Conservation (phyloP, 305 asterid genomes). For the Solanum chacoense region DNA sequence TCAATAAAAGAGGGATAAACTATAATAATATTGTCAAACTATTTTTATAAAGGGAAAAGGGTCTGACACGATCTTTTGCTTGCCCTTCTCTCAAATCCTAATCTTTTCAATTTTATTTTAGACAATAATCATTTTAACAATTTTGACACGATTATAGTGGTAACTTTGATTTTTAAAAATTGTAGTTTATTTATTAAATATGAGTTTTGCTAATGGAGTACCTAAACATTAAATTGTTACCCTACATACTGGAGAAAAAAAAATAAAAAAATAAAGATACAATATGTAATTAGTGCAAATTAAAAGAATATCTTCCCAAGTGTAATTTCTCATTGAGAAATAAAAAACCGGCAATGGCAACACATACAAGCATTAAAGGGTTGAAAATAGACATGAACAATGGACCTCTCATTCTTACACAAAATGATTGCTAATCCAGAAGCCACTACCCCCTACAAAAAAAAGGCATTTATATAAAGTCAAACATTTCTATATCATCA, state of each 20-base stretch:
- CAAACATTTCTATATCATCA: neutral
- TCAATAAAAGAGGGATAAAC: too few relatives aligned
- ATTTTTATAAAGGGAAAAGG: too few relatives aligned
- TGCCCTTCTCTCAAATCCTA: too few relatives aligned
- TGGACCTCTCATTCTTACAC: conserved; percentile 64
- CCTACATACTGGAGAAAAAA: too few relatives aligned
- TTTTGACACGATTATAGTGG: too few relatives aligned
- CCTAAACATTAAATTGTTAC: neutral
- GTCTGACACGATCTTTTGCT: too few relatives aligned
- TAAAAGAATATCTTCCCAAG: conserved; percentile 30
- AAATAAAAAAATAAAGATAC: neutral
- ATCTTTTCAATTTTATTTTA: too few relatives aligned
- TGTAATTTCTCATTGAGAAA: conserved; percentile 43
- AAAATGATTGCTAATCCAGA: conserved; percentile 38
- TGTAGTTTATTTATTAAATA: too few relatives aligned
- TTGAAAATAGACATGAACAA: conserved; percentile 50
- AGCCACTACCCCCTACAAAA: conserved; percentile 40
- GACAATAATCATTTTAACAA: too few relatives aligned
- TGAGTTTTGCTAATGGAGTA: too few relatives aligned
- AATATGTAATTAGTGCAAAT: neutral
- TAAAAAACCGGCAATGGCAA: conserved; percentile 39
- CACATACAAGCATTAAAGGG: conserved; percentile 51
- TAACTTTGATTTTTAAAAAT: too few relatives aligned
- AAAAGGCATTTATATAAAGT: neutral
- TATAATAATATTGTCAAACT: too few relatives aligned